Base-by-base conservation (phyloP, 768 basidiomycete genomes). In the Tephrocybe rancida region DNA sequence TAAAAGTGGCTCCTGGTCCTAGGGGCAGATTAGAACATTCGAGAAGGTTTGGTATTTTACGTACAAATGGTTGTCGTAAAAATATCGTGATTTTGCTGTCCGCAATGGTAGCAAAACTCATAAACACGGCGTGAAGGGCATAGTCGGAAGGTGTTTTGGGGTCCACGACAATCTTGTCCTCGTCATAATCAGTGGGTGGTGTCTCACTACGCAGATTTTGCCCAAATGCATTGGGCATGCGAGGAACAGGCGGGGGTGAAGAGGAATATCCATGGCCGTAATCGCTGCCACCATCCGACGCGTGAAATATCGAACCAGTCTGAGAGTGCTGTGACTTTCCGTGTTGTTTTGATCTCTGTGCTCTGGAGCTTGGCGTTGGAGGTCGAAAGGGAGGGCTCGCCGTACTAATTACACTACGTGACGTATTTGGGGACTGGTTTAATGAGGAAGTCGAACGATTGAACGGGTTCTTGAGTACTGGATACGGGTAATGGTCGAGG, bases 91-190 rank as follows among this genome's bases (percentile, higher is more conserved):
- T 87, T 62, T 92, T 92, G 25, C 73, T 74, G 68, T 96, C 92
- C 1, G 91, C 90, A 4, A 82, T 75, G 0, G 86, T 81, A 8
- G 89, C 90, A 61, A 95, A 95, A 2, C 89, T 86, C 37, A 92
- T 90, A 66, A 95, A 94, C 5, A 95, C 81, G 0, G 92, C 90
- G 64, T 92, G 90, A 11, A 95, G 72, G 1, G 94, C 94, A 61
- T 89, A 95, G 61, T 95, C 94, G 0, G 88, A 86, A 1, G 94
- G 92, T 10, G 88, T 92, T 64, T 85, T 89, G 0, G 88, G 88
- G 44, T 89, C 87, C 62, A 82, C 78, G 19, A 80, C 71, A 43
- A 87, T 77, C 62, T 84, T 84, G 60, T 89, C 88, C 11, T 88
- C 89, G 39, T 85, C 82, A 25, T 84, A 79, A 13, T 85, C 84